Evolutionary conservation across 306 rosid genomes (phyloP).

Genomic region (Citrullus colocynthis): DNA sequence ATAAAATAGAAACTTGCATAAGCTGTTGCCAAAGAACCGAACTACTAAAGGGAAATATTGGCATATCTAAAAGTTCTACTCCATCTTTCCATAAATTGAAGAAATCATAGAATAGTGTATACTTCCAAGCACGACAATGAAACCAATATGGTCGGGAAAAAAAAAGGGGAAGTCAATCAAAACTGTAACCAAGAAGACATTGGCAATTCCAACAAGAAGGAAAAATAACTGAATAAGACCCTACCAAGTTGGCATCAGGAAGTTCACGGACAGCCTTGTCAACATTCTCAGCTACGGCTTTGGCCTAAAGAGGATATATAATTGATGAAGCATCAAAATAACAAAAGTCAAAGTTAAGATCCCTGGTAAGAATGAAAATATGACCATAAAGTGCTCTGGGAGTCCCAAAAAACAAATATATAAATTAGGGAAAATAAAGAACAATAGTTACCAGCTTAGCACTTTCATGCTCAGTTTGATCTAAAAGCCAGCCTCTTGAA

Average conservation of each 20-base stretch:
- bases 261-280: slow-evolving; percentile 90
- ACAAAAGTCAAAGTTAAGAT: not conserved
- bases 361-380: not conserved
- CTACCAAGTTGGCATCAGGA: slow-evolving; percentile 98
- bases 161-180: not conserved
- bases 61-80: not conserved
- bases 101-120: not conserved
- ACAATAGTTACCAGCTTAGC: slow-evolving; percentile 44
- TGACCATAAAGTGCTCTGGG: not conserved
- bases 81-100: not conserved
- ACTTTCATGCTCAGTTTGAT: slow-evolving; percentile 47
- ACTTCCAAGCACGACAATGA: not conserved
- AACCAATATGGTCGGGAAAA: not conserved
- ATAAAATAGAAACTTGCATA: not conserved
- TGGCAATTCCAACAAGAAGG: not conserved
- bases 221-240: slow-evolving; percentile 31
- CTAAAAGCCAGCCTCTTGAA: slow-evolving; percentile 45
- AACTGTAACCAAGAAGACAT: not conserved
- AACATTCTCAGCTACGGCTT: slow-evolving; percentile 82
- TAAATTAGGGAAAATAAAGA: not conserved
- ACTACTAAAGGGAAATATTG: not conserved
- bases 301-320: slow-evolving; percentile 37
- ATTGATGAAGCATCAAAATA: not conserved
- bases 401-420: not conserved
- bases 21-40: not conserved